A percentile compares a stretch with the other conserved stretches of the same genome.
These are phyloP conservation scores for Penicillium sp. DNA, from an alignment of 2,329 filamentous ascomycete species.

Conservation along the genomic window DNA sequence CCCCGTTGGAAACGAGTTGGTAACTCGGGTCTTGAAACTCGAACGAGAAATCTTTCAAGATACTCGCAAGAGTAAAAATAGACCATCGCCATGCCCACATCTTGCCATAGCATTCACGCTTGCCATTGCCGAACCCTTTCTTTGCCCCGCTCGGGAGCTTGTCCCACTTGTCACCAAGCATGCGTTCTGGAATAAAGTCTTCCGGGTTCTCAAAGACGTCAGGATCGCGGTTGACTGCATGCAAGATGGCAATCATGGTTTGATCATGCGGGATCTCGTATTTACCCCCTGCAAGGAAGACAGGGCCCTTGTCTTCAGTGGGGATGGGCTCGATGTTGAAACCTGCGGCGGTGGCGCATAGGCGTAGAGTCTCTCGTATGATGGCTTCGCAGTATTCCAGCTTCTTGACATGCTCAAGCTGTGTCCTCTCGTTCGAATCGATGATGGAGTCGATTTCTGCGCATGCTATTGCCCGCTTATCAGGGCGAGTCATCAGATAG, in stretches of 20 bases:
- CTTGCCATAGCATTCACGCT: slow-evolving; percentile 69
- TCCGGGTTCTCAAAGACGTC: slow-evolving; percentile 64
- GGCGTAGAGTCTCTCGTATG: slow-evolving; percentile 64
- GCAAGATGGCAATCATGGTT: slow-evolving; percentile 54
- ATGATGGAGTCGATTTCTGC: slow-evolving; percentile 62
- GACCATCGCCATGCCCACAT: slow-evolving; percentile 75
- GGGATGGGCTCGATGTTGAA: slow-evolving; percentile 57
- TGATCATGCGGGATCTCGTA: slow-evolving; percentile 61
- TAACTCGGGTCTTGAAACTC: slow-evolving; percentile 58
- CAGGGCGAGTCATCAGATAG: slow-evolving; percentile 64
- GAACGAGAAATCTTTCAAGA: slow-evolving; percentile 67
- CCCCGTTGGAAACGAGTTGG: slow-evolving; percentile 47
- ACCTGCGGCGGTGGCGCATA: slow-evolving; percentile 60
- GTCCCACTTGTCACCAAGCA: slow-evolving; percentile 70
- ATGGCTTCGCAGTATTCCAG: slow-evolving; percentile 65
- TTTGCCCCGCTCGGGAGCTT: slow-evolving; percentile 63
- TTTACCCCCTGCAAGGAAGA: slow-evolving; percentile 60
- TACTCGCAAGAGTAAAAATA: slow-evolving; percentile 60
- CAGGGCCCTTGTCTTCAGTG: slow-evolving; percentile 43
- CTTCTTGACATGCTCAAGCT: slow-evolving; percentile 15
- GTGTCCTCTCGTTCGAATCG: slow-evolving; percentile 18
- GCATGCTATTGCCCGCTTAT: slow-evolving; percentile 61
- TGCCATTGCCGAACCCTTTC: slow-evolving; percentile 74
- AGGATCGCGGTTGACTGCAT: slow-evolving; percentile 64
- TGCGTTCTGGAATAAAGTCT: slow-evolving; percentile 69